A percentile compares a stretch with the other conserved stretches of the same genome.
Evolutionary conservation across 805 yeast species (phyloP).

Genomic region (Ogataea henricii): DNA sequence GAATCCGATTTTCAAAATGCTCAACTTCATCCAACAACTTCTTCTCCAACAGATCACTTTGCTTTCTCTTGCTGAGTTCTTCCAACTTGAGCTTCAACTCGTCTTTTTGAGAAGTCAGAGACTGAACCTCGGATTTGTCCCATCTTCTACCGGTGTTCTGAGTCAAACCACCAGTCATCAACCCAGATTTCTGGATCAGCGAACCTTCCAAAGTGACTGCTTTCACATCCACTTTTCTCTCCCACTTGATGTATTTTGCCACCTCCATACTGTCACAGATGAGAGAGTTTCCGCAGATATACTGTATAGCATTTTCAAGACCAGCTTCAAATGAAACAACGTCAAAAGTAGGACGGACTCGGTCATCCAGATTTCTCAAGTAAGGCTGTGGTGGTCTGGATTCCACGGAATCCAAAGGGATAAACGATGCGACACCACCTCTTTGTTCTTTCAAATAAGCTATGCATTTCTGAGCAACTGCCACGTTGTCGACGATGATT

Average conservation of each 20-base stretch:
- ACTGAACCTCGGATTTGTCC: conserved; percentile 70
- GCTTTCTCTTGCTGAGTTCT: conserved; percentile 45
- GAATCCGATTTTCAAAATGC: conserved; percentile 40
- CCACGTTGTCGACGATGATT: conserved; percentile 76
- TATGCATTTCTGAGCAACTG: conserved; percentile 74
- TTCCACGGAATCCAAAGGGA: conserved; percentile 80
- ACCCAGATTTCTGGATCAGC: conserved; percentile 78
- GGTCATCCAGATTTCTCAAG: conserved; percentile 52
- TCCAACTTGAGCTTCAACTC: conserved; percentile 49
- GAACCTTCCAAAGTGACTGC: conserved; percentile 84
- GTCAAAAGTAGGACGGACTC: conserved; percentile 72
- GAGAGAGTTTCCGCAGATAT: conserved; percentile 76
- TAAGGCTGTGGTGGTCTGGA: conserved; percentile 54
- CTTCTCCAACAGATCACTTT: conserved; percentile 58
- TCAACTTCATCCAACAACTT: conserved; percentile 56
- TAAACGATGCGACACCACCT: conserved; percentile 80
- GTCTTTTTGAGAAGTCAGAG: conserved; percentile 51
- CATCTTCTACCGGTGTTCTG: conserved; percentile 56
- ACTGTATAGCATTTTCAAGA: conserved; percentile 76
- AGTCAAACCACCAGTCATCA: conserved; percentile 88
- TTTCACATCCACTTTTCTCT: conserved; percentile 55
- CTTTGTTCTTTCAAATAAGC: conserved; percentile 81
- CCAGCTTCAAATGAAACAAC: conserved; percentile 67
- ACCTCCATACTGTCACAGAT: conserved; percentile 69
- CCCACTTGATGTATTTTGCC: conserved; percentile 78